phyloP scores from a whole-genome alignment of 805 yeast genomes.

The Candida berthetii region DNA sequence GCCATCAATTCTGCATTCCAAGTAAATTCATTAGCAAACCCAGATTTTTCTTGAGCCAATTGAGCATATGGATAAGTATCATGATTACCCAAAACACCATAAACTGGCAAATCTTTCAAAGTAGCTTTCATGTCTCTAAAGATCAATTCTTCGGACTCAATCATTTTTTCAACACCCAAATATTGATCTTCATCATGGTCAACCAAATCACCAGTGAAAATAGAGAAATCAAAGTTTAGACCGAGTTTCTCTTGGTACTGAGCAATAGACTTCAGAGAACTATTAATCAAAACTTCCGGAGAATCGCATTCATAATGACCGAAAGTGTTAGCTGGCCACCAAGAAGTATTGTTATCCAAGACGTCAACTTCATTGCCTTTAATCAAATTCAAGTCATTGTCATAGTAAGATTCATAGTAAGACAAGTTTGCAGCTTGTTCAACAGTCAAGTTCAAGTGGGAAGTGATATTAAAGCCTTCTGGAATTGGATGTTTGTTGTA shows the following conservation, averaged over 20 bases:
- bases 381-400: slow-evolving; percentile 20
- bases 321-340: slow-evolving; percentile 48
- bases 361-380: slow-evolving; percentile 25
- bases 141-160: slow-evolving; percentile 43
- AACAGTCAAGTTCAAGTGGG: slow-evolving; percentile 10
- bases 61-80: slow-evolving; percentile 70
- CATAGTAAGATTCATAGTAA: slow-evolving; percentile 24
- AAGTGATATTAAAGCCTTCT: slow-evolving; percentile 8
- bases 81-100: slow-evolving; percentile 63
- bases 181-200: slow-evolving; percentile 52
- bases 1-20: slow-evolving; percentile 45
- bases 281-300: slow-evolving; percentile 52
- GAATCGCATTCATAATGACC: slow-evolving; percentile 63
- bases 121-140: slow-evolving; percentile 45
- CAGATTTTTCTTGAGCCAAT: slow-evolving; percentile 45
- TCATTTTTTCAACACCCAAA: slow-evolving; percentile 40
- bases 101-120: slow-evolving; percentile 49
- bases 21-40: slow-evolving; percentile 34
- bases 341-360: slow-evolving; percentile 21
- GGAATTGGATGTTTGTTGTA: slow-evolving; percentile 30
- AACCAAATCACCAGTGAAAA: slow-evolving; percentile 68
- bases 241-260: slow-evolving; percentile 22
- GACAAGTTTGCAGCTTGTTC: slow-evolving; percentile 17
- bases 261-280: slow-evolving; percentile 37
- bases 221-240: slow-evolving; percentile 44